Evolutionary conservation across 257 asterid genomes (phyloP), one percentile per base, ranked within the genome.

Genomic region (Solanum chmielewskii): DNA sequence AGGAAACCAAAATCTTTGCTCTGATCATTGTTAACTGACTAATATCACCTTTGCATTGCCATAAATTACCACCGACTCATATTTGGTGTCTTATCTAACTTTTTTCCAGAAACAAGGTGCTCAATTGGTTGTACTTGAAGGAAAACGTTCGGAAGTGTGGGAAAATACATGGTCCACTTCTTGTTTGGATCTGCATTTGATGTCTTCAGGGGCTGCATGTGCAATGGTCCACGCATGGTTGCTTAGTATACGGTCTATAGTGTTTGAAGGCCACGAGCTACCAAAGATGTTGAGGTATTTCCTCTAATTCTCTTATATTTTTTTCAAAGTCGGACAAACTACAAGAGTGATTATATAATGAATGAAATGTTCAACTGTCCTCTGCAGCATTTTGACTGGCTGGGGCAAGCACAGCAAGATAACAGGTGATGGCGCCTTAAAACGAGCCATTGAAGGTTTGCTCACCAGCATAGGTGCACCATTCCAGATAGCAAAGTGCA

Each of bases 321-420:
- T 27, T 29, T 64, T 25, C 41, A 31, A 35, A 10, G 14, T 39
- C 7, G 1, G 31, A 29, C 75, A 45, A 56, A 84, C 56, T 1
- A 25, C 69, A 60, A 62, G 29, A 84, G 16, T 84, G 20, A 83
- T 27, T 27, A n/a, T 68, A 37, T 37, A 35, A 60, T 6, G 20
- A 15, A 25, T 84, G 44, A 6, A 66, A 44, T 70, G 42, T 12
- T 16, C 20, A 8, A 77, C 52, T 68, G 66, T 37, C 18, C 20
- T 31, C 33, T 37, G 69, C 97, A 96, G 99, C 93, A 96, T 96
- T 78, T 91, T 95, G 90, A 96, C 99, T 2, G 99, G 99, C 62
- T 96, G 99, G 99, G 99, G 99, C 59, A 96, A 96, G 91, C 99
- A 96, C 93, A 96, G 99, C 95, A 96, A 96, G 87, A 92, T 95